phyloP scores from a whole-genome alignment of 805 yeast genomes.

The Wickerhamomyces chambardii region DNA sequence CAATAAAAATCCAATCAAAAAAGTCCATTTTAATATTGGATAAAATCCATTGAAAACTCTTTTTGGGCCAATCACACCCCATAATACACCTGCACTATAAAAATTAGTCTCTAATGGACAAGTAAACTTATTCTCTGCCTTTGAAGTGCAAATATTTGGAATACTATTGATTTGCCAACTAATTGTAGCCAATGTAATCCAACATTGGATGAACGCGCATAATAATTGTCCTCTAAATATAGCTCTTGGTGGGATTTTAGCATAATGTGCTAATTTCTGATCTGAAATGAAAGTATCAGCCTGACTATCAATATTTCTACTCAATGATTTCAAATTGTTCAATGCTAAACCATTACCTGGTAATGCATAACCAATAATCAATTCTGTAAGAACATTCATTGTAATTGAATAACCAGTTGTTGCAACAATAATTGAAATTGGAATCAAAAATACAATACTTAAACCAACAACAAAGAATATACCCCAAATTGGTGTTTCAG shows the following conservation, averaged over 20 bases:
- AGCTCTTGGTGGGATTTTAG: conserved; percentile 47
- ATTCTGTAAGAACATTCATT: conserved; percentile 42
- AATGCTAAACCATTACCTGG: conserved; percentile 46
- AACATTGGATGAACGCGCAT: conserved; percentile 17
- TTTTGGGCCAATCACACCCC: conserved; percentile 49
- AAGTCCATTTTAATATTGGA: conserved; percentile 56
- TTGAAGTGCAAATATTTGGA: conserved; percentile 21
- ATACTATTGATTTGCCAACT: conserved; percentile 22
- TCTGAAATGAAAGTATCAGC: conserved; percentile 50
- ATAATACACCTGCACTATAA: conserved; percentile 28
- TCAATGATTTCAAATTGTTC: conserved; percentile 38
- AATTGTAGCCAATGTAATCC: conserved; percentile 17
- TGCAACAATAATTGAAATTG: conserved; percentile 34
- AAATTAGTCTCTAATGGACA: conserved; percentile 29
- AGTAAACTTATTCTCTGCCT: conserved; percentile 26
- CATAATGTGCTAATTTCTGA: conserved; percentile 46
- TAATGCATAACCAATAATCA: conserved; percentile 42
- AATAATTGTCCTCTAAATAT: conserved; percentile 34
- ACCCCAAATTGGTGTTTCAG: conserved; percentile 48
- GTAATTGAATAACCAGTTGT: conserved; percentile 37
- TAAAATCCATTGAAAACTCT: conserved; percentile 50
- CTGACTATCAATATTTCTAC: conserved; percentile 49
- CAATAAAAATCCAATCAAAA: conserved; percentile 41
- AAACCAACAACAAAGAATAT: conserved; percentile 40
- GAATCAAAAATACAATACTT: conserved; percentile 37